Conservation (phyloP, 352 stramenopile genomes). For the Phytophthora pisi region DNA sequence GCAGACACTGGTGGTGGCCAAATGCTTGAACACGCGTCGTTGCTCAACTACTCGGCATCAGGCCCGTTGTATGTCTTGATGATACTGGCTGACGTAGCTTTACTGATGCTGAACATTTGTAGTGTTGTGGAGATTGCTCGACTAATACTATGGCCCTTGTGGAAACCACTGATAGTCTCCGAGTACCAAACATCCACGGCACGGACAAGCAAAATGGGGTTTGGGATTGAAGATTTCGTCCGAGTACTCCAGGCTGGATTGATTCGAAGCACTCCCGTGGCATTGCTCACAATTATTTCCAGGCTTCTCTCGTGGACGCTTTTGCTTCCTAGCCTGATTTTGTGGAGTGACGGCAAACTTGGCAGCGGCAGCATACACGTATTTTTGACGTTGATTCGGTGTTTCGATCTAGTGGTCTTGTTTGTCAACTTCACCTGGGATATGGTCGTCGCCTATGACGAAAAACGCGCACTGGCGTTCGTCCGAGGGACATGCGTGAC, state of each 20-base stretch:
- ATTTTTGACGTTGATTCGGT: conserved; percentile 42
- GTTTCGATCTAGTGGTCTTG: conserved; percentile 44
- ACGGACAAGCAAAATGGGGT: conserved; percentile 42
- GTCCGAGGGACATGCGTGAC: conserved; percentile 42
- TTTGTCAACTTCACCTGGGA: conserved; percentile 48
- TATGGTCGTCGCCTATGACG: conserved; percentile 28
- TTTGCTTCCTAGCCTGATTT: conserved; percentile 43
- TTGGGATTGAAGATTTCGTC: conserved; percentile 38
- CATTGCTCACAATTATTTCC: conserved; percentile 41
- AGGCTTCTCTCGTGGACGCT: conserved; percentile 56
- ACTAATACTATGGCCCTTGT: conserved; percentile 39
- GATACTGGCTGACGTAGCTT: conserved; percentile 43
- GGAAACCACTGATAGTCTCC: conserved; percentile 27
- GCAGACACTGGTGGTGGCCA: conserved; percentile 4
- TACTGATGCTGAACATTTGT: conserved; percentile 41
- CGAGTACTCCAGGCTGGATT: conserved; percentile 42
- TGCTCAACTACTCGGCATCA: conserved; percentile 50
- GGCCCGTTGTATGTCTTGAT: conserved; percentile 54
- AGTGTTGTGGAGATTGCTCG: conserved; percentile 41
- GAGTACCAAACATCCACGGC: conserved; percentile 25
- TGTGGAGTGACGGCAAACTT: conserved; percentile 36
- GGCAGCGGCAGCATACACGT: conserved; percentile 33
- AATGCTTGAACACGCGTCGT: conserved; percentile 36
- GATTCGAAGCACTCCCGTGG: conserved; percentile 44
- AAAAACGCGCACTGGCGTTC: conserved; percentile 34